phyloP scores from a whole-genome alignment of 345 rosid genomes.

The Isatis tinctoria region DNA sequence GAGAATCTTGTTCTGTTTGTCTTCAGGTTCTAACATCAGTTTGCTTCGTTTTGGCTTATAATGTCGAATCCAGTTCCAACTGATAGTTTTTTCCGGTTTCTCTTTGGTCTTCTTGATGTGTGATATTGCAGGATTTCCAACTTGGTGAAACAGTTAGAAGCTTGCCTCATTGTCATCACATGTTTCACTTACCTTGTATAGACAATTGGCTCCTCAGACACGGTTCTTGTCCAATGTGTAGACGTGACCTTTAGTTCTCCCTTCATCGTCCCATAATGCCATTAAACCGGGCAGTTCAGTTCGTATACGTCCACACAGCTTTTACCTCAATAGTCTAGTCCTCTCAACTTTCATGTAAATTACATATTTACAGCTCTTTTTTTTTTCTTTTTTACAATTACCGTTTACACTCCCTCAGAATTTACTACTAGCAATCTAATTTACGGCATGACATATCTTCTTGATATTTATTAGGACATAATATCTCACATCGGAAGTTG shows the following conservation, averaged over 20 bases:
- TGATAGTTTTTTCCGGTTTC: background rate
- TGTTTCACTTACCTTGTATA: slow-evolving; percentile 95
- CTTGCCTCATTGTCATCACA: slow-evolving; percentile 92
- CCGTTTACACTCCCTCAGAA: background rate
- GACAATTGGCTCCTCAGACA: slow-evolving; percentile 90
- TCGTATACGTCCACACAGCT: background rate
- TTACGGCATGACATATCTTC: background rate
- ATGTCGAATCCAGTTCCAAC: background rate
- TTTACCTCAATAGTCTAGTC: background rate
- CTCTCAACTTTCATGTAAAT: slow-evolving; percentile 13
- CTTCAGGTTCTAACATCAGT: slow-evolving; percentile 63
- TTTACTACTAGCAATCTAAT: background rate
- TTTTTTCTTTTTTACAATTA: slow-evolving; percentile 6
- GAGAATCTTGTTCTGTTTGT: slow-evolving; percentile 85
- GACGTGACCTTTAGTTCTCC: slow-evolving; percentile 63
- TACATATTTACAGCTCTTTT: background rate
- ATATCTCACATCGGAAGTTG: too few relatives aligned
- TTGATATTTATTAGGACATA: too few relatives aligned
- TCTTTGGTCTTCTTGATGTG: background rate
- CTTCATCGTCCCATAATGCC: too few relatives aligned
- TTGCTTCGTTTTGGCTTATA: background rate
- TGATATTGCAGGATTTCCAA: slow-evolving; percentile 72
- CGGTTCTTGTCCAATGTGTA: slow-evolving; percentile 88
- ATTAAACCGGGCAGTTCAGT: too few relatives aligned
- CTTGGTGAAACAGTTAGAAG: slow-evolving; percentile 81